These are phyloP conservation scores for Aspergillus sp. DNA, from an alignment of 2,329 filamentous ascomycete genomes.

Conservation along the genomic window DNA sequence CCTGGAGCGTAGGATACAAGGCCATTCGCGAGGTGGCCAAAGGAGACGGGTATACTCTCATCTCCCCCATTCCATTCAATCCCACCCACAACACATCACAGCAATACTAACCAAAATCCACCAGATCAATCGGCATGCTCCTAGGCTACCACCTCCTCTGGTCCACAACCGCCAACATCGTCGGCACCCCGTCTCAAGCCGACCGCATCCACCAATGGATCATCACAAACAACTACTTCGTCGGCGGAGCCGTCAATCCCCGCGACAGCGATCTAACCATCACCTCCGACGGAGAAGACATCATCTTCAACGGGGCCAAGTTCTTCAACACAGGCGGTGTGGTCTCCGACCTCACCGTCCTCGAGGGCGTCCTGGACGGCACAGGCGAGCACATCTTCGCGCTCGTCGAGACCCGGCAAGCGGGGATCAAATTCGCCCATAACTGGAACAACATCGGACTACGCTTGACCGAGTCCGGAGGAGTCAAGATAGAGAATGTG, in stretches of 20 bases:
- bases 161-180: constrained; percentile 62
- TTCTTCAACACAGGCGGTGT: constrained; percentile 70
- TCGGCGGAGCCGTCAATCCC: constrained; percentile 68
- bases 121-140: constrained; percentile 63
- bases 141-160: constrained; percentile 67
- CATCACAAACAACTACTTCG: constrained; percentile 65
- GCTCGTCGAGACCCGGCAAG: constrained; percentile 59
- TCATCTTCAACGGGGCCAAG: constrained; percentile 65
- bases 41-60: constrained; percentile 57
- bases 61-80: too few relatives aligned
- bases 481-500: constrained; percentile 62
- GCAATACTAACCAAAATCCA: too few relatives aligned
- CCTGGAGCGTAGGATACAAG: constrained; percentile 60
- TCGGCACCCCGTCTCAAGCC: constrained; percentile 62
- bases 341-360: constrained; percentile 65
- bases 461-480: constrained; percentile 64
- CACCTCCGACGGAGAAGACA: constrained; percentile 54
- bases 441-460: constrained; percentile 68
- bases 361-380: constrained; percentile 63
- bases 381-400: constrained; percentile 65
- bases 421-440: constrained; percentile 56
- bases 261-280: constrained; percentile 64
- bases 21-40: constrained; percentile 65
- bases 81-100: neutral
- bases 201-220: constrained; percentile 60